Evolutionary conservation across 805 yeast genomes (phyloP), one percentile per base, ranked within the genome.

Genomic region (Metschnikowia peoriensis): DNA sequence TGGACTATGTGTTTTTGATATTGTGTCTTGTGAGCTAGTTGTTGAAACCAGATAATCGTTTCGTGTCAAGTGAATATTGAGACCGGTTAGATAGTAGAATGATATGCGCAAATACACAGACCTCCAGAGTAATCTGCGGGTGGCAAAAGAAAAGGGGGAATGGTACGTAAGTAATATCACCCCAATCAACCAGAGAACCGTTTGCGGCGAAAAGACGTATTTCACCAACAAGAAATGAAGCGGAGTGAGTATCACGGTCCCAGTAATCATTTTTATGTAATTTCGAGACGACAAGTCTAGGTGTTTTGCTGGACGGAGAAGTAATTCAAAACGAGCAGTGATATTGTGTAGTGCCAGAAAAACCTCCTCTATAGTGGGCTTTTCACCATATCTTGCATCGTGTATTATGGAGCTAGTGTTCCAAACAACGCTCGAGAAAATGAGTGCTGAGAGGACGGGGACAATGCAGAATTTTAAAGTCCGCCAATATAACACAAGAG

Each of bases 311-410:
- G 83, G 82, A 14, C 71, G 62, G 27, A 76, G 57, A 4, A 77
- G 49, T 59, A 75, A 67, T 49, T 73, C 77, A 51, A 68, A 67
- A 38, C 85, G 67, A 0, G 71, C 61, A 2, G 76, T 64, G 48
- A 81, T 69, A 55, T 81, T 81, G 43, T 75, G 73, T 49, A 79
- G 60, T 0, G 80, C 73, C 54, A 74, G 75, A 37, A 81, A 53
- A 1, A 80, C 79, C 57, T 81, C 85, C 47, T 79, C 83, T 34
- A 80, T 64, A 1, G 84, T 81, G 11, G 84, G 84, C 44, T 67
- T 73, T 50, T 76, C 80, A 47, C 76, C 72, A 46, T 57, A 68
- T 51, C 68, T 70, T 16, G 76, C 67, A 52, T 78, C 82, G 52
- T 71, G 68, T 1, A 71, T 55, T 7, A 74, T 70, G 6, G 79